A percentile compares a stretch with the other conserved stretches of the same genome.
These are phyloP conservation scores for Kwoniella bestiolae DNA, from an alignment of 768 basidiomycete species.

Conservation along the genomic window DNA sequence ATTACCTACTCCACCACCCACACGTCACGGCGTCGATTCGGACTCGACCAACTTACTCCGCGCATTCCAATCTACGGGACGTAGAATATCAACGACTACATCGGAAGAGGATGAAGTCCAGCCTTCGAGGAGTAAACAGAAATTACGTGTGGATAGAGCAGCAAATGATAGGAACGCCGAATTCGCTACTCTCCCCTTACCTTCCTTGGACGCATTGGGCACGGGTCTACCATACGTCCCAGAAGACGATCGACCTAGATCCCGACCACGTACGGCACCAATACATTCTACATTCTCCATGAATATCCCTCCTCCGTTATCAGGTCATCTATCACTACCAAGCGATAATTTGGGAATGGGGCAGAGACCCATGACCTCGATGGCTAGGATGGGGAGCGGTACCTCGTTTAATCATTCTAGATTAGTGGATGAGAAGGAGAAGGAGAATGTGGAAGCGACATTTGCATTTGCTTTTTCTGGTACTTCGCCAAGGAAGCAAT, in stretches of 20 bases:
- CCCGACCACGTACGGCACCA: constrained; percentile 44
- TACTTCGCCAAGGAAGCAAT: not conserved
- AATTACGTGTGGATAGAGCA: constrained; percentile 1
- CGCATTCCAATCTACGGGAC: constrained; percentile 38
- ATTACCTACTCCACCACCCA: constrained; percentile 23
- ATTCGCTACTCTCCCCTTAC: constrained; percentile 35
- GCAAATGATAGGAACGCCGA: constrained; percentile 14
- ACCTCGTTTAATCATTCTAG: not conserved
- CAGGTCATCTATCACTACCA: constrained; percentile 20
- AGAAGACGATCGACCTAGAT: constrained; percentile 21
- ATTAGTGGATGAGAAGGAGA: not conserved
- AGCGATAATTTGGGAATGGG: not conserved
- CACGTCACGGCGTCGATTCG: not conserved
- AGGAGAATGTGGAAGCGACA: not conserved
- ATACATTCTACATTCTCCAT: constrained; percentile 35
- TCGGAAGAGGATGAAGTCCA: constrained; percentile 52
- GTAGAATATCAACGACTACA: constrained; percentile 47
- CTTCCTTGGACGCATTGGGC: constrained; percentile 42
- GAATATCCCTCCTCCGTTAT: constrained; percentile 22
- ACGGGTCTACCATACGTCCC: constrained; percentile 44
- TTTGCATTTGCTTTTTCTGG: constrained; percentile 17
- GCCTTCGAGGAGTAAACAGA: constrained; percentile 36
- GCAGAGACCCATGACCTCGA: constrained; percentile 24
- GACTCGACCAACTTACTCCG: constrained; percentile 27
- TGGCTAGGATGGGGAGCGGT: constrained; percentile 13